These are phyloP conservation scores for Suillus placidus DNA, from an alignment of 768 basidiomycete genomes.

Conservation along the genomic window DNA sequence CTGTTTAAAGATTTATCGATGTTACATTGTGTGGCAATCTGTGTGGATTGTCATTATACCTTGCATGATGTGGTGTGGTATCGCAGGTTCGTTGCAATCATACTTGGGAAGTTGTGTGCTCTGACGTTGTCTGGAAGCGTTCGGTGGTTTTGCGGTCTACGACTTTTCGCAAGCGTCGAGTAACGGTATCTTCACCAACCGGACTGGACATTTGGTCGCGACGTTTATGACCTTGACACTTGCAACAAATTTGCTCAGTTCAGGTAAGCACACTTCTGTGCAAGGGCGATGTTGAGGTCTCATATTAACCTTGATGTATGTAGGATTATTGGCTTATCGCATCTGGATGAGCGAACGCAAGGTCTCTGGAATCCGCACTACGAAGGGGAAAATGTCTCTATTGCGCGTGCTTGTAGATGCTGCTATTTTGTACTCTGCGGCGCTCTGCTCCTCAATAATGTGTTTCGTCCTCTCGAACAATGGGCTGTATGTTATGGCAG, in stretches of 20 bases:
- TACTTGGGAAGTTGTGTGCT: background rate
- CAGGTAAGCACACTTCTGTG: background rate
- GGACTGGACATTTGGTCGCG: background rate
- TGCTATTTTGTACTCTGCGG: slow-evolving; percentile 8
- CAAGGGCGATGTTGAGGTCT: background rate
- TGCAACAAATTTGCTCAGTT: background rate
- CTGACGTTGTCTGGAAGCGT: background rate
- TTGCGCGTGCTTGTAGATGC: background rate
- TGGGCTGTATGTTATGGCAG: slow-evolving; percentile 7
- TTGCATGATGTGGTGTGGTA: slow-evolving; percentile 7
- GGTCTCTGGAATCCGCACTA: background rate
- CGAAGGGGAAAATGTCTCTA: background rate
- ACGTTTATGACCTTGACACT: background rate
- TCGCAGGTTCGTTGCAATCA: slow-evolving; percentile 11
- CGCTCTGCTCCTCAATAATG: slow-evolving; percentile 11
- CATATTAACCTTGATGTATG: background rate
- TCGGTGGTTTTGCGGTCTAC: background rate
- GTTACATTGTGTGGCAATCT: slow-evolving; percentile 19
- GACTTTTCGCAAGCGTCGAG: background rate
- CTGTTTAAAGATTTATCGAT: slow-evolving; percentile 11
- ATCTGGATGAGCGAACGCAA: background rate
- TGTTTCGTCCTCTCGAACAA: slow-evolving; percentile 5
- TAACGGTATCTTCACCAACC: background rate
- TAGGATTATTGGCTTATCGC: background rate
- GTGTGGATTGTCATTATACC: slow-evolving; percentile 13